Evolutionary conservation across 257 asterid genomes (phyloP).

Genomic region (Anisodus tanguticus): DNA sequence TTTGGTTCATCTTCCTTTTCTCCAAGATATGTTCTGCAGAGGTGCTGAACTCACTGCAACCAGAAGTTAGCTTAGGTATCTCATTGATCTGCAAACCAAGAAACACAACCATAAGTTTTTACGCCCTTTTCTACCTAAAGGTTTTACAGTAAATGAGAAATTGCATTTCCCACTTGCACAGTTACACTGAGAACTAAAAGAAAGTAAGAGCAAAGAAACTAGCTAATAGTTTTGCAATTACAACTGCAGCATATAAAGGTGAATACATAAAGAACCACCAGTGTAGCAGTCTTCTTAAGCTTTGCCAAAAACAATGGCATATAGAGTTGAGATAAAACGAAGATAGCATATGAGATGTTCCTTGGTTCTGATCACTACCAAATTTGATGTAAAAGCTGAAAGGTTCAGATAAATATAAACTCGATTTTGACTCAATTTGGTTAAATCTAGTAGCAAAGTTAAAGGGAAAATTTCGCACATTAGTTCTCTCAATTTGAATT

Average conservation of each 20-base stretch:
- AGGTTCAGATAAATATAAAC: not conserved
- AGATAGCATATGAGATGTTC: not conserved
- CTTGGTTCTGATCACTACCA: conserved; percentile 10
- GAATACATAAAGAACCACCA: not conserved
- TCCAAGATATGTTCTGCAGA: conserved; percentile 90
- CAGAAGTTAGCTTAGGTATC: conserved; percentile 86
- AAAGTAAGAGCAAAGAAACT: not conserved
- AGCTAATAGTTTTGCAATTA: not conserved
- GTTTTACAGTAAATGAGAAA: not conserved
- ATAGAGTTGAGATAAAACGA: not conserved
- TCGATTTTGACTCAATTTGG: not conserved
- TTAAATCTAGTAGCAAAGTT: not conserved
- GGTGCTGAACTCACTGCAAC: conserved; percentile 87
- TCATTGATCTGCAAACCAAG: conserved; percentile 77
- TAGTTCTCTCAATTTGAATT: not conserved
- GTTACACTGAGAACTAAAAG: not conserved
- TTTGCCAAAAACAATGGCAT: not conserved
- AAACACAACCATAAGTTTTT: conserved; percentile 31
- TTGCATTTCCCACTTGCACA: not conserved
- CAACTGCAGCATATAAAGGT: not conserved
- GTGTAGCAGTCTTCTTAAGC: conserved; percentile 12
- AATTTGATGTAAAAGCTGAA: conserved; percentile 9
- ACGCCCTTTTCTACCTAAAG: not conserved
- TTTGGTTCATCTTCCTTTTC: conserved; percentile 95
- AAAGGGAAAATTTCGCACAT: not conserved